Evolutionary conservation across 1,139 yeast species (phyloP).

Genomic region (Suhomyces chickasaworum): DNA sequence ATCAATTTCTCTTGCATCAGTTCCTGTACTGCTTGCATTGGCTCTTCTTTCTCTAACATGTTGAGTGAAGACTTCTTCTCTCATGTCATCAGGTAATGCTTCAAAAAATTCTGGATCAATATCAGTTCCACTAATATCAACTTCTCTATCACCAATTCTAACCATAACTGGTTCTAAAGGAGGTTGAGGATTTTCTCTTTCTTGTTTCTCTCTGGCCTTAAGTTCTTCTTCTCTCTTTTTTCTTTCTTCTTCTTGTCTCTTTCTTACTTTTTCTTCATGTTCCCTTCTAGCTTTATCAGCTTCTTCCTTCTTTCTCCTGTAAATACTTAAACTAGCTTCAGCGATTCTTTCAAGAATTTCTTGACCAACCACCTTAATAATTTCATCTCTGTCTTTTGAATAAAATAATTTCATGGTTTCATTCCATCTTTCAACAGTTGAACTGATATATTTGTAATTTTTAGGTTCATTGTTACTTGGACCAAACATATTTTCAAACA

Average conservation of each 20-base stretch:
- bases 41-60: constrained; percentile 71
- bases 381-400: constrained; percentile 37
- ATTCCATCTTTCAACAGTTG: constrained; percentile 72
- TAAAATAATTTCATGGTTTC: constrained; percentile 57
- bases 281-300: constrained; percentile 27
- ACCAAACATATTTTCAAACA: constrained; percentile 16
- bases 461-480: constrained; percentile 18
- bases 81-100: constrained; percentile 90
- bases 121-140: constrained; percentile 87
- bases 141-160: constrained; percentile 73
- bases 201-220: constrained; percentile 35
- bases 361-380: constrained; percentile 49
- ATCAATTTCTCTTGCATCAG: constrained; percentile 65
- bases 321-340: constrained; percentile 45
- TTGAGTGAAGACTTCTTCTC: constrained; percentile 89
- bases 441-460: constrained; percentile 43
- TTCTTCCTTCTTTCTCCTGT: constrained; percentile 33
- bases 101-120: constrained; percentile 90
- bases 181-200: constrained; percentile 16
- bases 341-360: constrained; percentile 54
- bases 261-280: constrained; percentile 32
- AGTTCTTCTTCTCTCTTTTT: constrained; percentile 37
- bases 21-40: constrained; percentile 49
- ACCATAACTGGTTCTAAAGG: constrained; percentile 60
- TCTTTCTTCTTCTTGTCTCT: constrained; percentile 36